Conservation (phyloP, 2,329 filamentous ascomycete species). For the Nigrospora osmanthi region DNA sequence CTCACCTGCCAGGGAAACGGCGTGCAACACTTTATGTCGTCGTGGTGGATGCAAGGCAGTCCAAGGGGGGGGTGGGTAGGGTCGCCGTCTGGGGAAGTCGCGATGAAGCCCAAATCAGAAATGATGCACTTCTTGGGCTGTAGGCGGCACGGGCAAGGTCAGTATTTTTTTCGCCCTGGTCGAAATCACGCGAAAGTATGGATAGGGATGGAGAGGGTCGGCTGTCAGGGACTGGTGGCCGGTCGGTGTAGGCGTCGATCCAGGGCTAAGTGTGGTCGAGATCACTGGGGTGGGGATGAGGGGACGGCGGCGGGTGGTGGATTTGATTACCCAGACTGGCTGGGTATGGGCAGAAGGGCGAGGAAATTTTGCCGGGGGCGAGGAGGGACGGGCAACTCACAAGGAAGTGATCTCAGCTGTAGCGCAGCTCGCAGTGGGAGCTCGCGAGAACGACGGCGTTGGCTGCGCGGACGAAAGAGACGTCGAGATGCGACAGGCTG, state of each 20-base stretch:
- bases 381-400: constrained; percentile 21
- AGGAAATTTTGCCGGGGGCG: constrained; percentile 4
- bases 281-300: constrained; percentile 2
- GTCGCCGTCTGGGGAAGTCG: constrained; percentile 2
- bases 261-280: neutral
- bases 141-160: neutral
- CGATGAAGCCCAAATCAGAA: constrained; percentile 5
- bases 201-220: neutral
- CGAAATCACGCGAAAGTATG: neutral
- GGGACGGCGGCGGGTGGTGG: neutral
- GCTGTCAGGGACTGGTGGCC: neutral
- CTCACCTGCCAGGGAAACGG: constrained; percentile 34
- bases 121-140: constrained; percentile 7
- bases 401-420: constrained; percentile 32
- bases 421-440: constrained; percentile 14
- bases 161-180: neutral
- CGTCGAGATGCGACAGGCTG: neutral
- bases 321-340: neutral
- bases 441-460: constrained; percentile 4
- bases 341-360: neutral
- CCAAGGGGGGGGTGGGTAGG: constrained; percentile 2
- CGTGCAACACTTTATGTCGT: constrained; percentile 21
- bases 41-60: constrained; percentile 13
- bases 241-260: neutral
- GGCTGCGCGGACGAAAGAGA: neutral